These are phyloP conservation scores for Mortierella claussenii DNA, from an alignment of 192 early-diverging fungal genomes.

Conservation along the genomic window DNA sequence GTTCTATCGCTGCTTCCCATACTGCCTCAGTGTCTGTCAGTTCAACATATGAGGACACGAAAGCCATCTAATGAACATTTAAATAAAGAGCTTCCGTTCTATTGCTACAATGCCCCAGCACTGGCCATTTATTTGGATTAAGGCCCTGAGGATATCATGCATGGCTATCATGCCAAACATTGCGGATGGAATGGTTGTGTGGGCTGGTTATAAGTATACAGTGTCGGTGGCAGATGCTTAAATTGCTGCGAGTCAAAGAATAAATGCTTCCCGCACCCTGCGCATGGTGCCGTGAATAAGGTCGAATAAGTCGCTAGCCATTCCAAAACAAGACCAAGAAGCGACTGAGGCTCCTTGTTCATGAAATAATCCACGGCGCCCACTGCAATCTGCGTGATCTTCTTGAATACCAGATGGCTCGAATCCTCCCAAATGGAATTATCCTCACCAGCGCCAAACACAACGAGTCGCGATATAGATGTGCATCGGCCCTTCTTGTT, in stretches of 20 bases:
- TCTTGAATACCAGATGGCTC: constrained; percentile 54
- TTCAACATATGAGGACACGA: neutral
- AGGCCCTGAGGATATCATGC: no score
- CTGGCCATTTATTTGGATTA: no score
- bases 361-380: constrained; percentile 50
- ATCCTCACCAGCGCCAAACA: constrained; percentile 41
- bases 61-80: neutral
- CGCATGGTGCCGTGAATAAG: constrained; percentile 52
- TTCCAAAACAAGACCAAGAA: constrained; percentile 46
- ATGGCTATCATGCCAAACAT: constrained; percentile 23
- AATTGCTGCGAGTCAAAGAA: constrained; percentile 61
- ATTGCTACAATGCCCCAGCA: no score
- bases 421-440: constrained; percentile 51
- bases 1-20: no score
- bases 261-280: constrained; percentile 54
- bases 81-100: no score
- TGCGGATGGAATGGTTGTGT: constrained; percentile 31
- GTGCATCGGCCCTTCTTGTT: constrained; percentile 28
- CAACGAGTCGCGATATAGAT: constrained; percentile 33
- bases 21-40: neutral
- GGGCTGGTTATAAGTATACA: constrained; percentile 47
- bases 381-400: constrained; percentile 51
- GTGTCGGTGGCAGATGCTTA: constrained; percentile 57
- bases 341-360: constrained; percentile 24
- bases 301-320: constrained; percentile 53